A percentile compares a stretch with the other conserved stretches of the same genome.
Conservation (phyloP, 1,139 yeast genomes). For the Yarrowia galli region DNA sequence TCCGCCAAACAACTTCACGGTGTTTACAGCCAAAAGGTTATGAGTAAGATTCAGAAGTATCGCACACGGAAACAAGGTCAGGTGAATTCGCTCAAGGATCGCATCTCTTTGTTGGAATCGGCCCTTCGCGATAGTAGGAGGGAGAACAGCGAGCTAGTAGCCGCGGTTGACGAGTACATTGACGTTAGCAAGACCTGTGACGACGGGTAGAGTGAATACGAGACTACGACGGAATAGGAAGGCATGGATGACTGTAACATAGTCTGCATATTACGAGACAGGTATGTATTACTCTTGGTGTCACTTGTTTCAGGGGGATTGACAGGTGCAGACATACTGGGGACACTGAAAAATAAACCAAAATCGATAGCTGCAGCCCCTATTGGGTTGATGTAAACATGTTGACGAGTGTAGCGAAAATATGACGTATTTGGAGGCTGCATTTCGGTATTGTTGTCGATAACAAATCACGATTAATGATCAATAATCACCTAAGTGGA, state of each 20-base stretch:
- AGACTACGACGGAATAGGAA: not conserved
- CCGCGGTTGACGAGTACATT: conserved; percentile 28
- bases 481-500: not conserved
- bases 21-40: conserved; percentile 7
- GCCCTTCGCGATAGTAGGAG: conserved; percentile 12
- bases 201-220: not conserved
- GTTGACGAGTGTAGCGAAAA: no score
- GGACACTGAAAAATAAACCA: not conserved
- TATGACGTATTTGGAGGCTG: no score
- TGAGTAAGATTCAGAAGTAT: conserved; percentile 16
- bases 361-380: not conserved
- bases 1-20: conserved; percentile 7
- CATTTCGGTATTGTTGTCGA: no score
- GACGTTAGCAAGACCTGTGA: conserved; percentile 22
- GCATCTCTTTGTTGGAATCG: not conserved
- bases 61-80: not conserved
- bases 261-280: not conserved
- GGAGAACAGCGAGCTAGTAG: conserved; percentile 28
- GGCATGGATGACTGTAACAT: not conserved
- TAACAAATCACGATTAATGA: not conserved
- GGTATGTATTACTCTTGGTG: not conserved
- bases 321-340: not conserved
- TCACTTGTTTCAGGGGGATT: conserved; percentile 2
- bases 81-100: not conserved
- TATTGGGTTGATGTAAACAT: no score